A percentile compares a stretch with the other conserved stretches of the same genome.
Evolutionary conservation across 176 grass and related monocot genomes (phyloP).

Genomic region (Stipa capillata): DNA sequence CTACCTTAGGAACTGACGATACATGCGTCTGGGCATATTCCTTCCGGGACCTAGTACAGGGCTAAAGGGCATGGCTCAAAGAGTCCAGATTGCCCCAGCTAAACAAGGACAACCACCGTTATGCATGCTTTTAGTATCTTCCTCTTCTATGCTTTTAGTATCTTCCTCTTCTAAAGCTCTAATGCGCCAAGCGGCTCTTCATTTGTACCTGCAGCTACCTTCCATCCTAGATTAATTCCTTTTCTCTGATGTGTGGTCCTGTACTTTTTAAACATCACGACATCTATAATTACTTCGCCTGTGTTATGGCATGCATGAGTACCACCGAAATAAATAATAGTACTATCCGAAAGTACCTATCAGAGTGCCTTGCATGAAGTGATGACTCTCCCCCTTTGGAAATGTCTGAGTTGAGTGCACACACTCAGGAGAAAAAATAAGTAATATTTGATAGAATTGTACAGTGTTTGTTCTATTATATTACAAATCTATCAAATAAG

Average conservation of each 20-base stretch:
- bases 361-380: too few species aligned
- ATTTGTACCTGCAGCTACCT: neutral
- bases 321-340: too few species aligned
- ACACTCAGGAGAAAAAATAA: too few species aligned
- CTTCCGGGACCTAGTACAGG: neutral
- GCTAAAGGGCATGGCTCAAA: neutral
- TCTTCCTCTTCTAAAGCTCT: neutral
- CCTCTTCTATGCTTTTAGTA: too few species aligned
- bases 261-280: neutral
- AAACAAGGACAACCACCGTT: constrained; percentile 8
- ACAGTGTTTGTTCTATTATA: too few species aligned
- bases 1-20: too few species aligned
- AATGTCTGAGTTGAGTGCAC: too few species aligned
- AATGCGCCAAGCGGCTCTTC: neutral
- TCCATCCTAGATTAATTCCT: neutral
- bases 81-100: neutral
- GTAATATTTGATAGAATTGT: too few species aligned
- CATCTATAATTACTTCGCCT: neutral
- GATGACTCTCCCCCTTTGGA: too few species aligned
- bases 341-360: too few species aligned
- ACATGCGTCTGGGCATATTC: neutral
- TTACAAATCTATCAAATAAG: too few species aligned
- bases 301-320: neutral
- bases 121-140: too few species aligned
- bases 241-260: neutral